phyloP scores from a whole-genome alignment of 805 yeast species.

The Pichia phayaonensis region DNA sequence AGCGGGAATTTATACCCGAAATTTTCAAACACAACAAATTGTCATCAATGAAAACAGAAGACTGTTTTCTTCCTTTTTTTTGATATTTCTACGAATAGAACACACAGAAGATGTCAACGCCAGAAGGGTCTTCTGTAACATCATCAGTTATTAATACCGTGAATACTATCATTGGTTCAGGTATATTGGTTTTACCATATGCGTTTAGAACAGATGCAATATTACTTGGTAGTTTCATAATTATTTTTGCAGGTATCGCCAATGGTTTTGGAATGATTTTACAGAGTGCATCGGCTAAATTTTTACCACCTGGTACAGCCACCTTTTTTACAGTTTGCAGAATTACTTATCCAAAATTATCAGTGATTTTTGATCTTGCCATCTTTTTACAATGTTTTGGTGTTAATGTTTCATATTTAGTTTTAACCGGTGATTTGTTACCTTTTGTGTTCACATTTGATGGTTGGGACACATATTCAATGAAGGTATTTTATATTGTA shows the following conservation, averaged over 20 bases:
- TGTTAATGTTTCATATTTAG: constrained; percentile 62
- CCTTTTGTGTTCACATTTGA: constrained; percentile 44
- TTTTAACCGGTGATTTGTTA: constrained; percentile 69
- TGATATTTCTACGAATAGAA: background rate
- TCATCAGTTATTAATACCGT: constrained; percentile 63
- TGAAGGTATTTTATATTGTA: constrained; percentile 48
- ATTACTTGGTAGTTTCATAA: constrained; percentile 45
- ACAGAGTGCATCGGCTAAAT: constrained; percentile 51
- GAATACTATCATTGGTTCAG: constrained; percentile 78
- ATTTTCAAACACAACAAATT: background rate
- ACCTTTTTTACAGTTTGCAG: constrained; percentile 67
- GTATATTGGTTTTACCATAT: constrained; percentile 67
- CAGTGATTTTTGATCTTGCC: constrained; percentile 66
- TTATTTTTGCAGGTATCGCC: constrained; percentile 55
- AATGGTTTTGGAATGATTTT: constrained; percentile 63
- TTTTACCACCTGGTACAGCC: constrained; percentile 51
- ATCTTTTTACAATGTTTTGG: constrained; percentile 77
- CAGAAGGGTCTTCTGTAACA: constrained; percentile 38
- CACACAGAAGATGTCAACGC: background rate
- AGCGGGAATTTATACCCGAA: background rate
- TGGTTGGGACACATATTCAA: constrained; percentile 22
- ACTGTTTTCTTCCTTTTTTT: background rate
- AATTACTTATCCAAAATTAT: constrained; percentile 62
- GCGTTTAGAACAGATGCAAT: constrained; percentile 66
- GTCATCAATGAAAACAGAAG: background rate